Evolutionary conservation across 75 land plant species (phyloP), one percentile per base, ranked within the genome.

Genomic region (Selaginella moellendorffii): DNA sequence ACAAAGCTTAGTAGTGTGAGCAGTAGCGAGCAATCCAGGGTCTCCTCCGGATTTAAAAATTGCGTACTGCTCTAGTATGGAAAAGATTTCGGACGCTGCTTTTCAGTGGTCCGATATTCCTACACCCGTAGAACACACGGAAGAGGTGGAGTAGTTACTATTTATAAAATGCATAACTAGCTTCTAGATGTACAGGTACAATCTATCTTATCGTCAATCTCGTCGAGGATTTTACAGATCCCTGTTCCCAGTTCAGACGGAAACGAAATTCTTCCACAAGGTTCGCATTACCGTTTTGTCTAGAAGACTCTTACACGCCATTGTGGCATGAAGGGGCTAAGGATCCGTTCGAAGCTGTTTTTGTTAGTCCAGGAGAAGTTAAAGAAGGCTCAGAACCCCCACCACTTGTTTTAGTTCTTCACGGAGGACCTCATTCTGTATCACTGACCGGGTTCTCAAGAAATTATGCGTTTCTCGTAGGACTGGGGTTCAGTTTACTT

Each of bases 361-460:
- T 86, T 79, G 82, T 95, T 2, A 85, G 86, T 22, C 54, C 70
- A 36, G 5, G 46, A 5, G 59, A 56, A 26, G 66, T 54, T 69
- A 65, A 66, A 42, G 25, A n/a, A 9, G 54, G 53, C 52, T 66
- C 54, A 23, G 58, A n/a, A 12, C 59, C 63, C 21, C 76, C 77
- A 60, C 91, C 97, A 26, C 78, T 87, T 18, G 81, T 95, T 31
- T 70, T 82, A 29, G 60, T 84, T 20, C 78, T 90, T 56, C 99
- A 95, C 74, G 99, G 99, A 1, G 99, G 99, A 9, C 99, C 99
- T 30, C 99, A 95, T 79, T 74, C 90, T 28, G 85, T 78, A 26
- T 75, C 79, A 53, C 53, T 63, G 28, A 64, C 99, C 28, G 77
- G 75, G 67, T 95, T 75, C 63, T 90, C 90, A 22, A 84, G 85